phyloP scores from a whole-genome alignment of 208 protist genomes.

The Wallacemonas collosoma region DNA sequence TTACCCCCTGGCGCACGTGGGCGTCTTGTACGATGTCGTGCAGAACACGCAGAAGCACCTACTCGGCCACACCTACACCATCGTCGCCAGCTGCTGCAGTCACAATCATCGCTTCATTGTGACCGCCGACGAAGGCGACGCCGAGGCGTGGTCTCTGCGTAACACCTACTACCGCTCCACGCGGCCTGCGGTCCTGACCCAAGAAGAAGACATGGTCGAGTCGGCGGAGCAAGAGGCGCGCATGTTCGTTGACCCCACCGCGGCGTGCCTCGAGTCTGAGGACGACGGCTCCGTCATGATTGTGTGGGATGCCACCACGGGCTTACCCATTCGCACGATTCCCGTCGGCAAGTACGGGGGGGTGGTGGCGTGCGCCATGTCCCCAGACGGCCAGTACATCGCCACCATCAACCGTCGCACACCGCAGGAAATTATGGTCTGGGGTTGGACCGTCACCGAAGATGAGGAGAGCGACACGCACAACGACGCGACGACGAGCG shows the following conservation, averaged over 20 bases:
- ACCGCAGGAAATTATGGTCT: constrained; percentile 92
- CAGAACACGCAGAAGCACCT: constrained; percentile 89
- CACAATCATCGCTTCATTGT: constrained; percentile 91
- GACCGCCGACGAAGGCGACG: constrained; percentile 87
- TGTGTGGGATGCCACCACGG: constrained; percentile 91
- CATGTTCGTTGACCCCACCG: constrained; percentile 49
- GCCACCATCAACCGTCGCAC: constrained; percentile 81
- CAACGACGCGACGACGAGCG: constrained; percentile 18
- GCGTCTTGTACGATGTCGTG: constrained; percentile 91
- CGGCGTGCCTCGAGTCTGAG: constrained; percentile 61
- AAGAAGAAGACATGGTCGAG: constrained; percentile 26
- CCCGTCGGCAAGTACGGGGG: constrained; percentile 76
- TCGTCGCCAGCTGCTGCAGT: constrained; percentile 75
- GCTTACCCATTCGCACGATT: constrained; percentile 84
- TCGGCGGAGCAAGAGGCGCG: constrained; percentile 43
- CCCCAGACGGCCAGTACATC: constrained; percentile 86
- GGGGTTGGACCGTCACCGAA: constrained; percentile 83
- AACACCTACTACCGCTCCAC: constrained; percentile 21
- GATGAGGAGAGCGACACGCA: constrained; percentile 12
- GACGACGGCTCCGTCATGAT: constrained; percentile 92
- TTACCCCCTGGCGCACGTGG: constrained; percentile 91
- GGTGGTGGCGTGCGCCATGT: constrained; percentile 89
- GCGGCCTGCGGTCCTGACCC: not conserved
- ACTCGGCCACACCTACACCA: constrained; percentile 89
- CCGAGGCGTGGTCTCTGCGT: constrained; percentile 23